These are phyloP conservation scores for Tardiomyces blankii DNA, from an alignment of 1,139 yeast genomes.

Conservation along the genomic window DNA sequence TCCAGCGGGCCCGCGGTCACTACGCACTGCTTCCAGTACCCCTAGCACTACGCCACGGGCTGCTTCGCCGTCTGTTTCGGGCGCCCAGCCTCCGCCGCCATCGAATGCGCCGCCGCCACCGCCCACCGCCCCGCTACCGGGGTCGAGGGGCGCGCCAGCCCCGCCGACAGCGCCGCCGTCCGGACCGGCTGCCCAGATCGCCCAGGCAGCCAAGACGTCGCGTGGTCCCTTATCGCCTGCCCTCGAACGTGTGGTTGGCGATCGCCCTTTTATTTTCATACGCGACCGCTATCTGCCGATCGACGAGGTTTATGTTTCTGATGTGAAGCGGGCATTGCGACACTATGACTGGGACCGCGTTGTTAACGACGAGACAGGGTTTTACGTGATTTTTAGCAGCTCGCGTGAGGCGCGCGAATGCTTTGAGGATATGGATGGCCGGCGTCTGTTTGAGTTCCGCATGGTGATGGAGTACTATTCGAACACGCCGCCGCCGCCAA, in stretches of 20 bases:
- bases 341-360: conserved; percentile 58
- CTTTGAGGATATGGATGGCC: conserved; percentile 56
- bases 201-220: background rate
- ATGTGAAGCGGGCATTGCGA: conserved; percentile 40
- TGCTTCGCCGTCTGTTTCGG: background rate
- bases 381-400: conserved; percentile 58
- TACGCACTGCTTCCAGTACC: background rate
- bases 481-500: background rate
- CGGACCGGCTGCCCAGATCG: background rate
- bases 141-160: background rate
- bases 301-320: conserved; percentile 39
- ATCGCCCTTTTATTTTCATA: conserved; percentile 46
- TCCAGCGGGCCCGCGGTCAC: conserved; percentile 1
- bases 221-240: background rate
- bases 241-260: conserved; percentile 30
- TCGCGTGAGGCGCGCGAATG: conserved; percentile 56
- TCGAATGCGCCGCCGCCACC: background rate
- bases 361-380: conserved; percentile 52
- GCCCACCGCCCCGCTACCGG: background rate
- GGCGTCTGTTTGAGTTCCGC: conserved; percentile 36
- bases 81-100: background rate
- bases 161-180: background rate
- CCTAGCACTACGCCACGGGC: conserved; percentile 1
- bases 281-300: conserved; percentile 45
- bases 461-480: conserved; percentile 47